Evolutionary conservation across 2,329 filamentous ascomycete genomes (phyloP), one percentile per base, ranked within the genome.

Genomic region (Ceratocystis cubensis): DNA sequence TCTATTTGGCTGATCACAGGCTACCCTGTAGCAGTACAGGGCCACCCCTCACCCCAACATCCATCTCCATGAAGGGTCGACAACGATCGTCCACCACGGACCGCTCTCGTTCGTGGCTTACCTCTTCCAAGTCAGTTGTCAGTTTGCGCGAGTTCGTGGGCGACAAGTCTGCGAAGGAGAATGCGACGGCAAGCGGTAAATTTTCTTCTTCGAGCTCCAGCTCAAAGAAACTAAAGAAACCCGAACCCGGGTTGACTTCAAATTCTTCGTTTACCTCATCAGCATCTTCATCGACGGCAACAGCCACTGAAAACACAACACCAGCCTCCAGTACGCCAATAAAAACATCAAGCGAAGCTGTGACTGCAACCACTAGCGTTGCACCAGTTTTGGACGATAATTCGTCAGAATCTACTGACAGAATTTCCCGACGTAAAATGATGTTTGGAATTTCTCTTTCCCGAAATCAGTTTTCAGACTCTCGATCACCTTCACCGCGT

Each of bases 51-150:
- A 65, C 30, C 59, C 46, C 69, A 65, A 66, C 65, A 68, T 25
- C 70, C 70, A 28, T 61, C 69, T 41, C 69, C 69, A 72, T 73
- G 67, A 68, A 66, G 44, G 70, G 68, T 73, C 72, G 70, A 71
- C 69, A 79, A 77, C 72, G 79, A 77, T 70, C 78, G 74, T 69
- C 78, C 80, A 56, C 73, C 81, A 75, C 80, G 65, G 80, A 79
- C 68, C 77, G 79, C 65, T 79, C 79, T 3, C 78, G 78, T 67
- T 80, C 80, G 68, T 84, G 82, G 82, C 76, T 84, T 67, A 76
- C 77, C 15, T 75, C 75, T 71, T 77, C 79, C 28, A 80, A 76
- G 69, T 76, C 77, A 13, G 71, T 75, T 3, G 72, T 75, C 48
- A 75, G 78, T 65, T 70, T 76, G n/a, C 72, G 72, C 10, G 71